Evolutionary conservation across 2,329 filamentous ascomycete genomes (phyloP).

Genomic region (Trichoderma cornu-damae): DNA sequence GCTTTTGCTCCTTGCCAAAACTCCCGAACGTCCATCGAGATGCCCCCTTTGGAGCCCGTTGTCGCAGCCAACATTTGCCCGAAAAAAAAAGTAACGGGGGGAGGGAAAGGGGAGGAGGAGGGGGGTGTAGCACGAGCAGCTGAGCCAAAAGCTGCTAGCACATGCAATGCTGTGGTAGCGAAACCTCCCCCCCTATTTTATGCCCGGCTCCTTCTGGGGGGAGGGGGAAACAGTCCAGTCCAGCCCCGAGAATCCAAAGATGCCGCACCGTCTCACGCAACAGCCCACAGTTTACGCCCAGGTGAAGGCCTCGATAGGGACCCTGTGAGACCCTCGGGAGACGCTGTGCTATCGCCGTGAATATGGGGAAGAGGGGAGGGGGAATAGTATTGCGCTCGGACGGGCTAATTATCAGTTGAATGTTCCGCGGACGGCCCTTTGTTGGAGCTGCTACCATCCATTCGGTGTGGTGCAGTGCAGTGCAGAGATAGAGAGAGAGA

Average conservation of each 20-base stretch:
- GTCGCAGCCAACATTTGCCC: not conserved
- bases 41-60: not conserved
- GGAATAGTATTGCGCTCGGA: not conserved
- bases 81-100: not conserved
- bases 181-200: not conserved
- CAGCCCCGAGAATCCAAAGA: slow-evolving; percentile 12
- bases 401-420: no score
- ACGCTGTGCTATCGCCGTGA: not conserved
- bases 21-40: not conserved
- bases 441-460: not conserved
- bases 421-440: no score
- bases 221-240: not conserved
- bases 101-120: not conserved
- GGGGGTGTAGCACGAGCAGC: not conserved
- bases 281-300: slow-evolving; percentile 15
- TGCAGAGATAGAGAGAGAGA: no score
- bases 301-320: slow-evolving; percentile 1
- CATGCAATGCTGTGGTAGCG: not conserved
- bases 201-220: not conserved
- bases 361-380: no score
- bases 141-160: not conserved
- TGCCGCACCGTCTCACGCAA: slow-evolving; percentile 13
- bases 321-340: not conserved
- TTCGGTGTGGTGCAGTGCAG: no score
- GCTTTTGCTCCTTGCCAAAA: slow-evolving; percentile 1